phyloP scores from a whole-genome alignment of 495 filamentous ascomycete species.

The Podospora conica region DNA sequence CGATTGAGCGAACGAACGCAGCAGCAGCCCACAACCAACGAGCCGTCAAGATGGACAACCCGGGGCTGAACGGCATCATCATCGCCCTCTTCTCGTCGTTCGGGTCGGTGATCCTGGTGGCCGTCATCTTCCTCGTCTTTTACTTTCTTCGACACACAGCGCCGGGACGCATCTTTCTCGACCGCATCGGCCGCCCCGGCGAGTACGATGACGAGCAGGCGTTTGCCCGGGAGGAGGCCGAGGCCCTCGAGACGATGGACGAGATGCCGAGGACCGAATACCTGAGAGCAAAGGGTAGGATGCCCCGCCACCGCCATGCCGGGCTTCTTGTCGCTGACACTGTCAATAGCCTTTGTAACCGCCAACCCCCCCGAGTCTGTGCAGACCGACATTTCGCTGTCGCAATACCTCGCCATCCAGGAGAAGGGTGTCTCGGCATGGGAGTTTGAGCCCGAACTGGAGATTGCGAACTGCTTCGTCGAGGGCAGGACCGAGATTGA shows the following conservation, averaged over 20 bases:
- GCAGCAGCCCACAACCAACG: not conserved
- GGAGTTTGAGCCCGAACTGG: conserved; percentile 97
- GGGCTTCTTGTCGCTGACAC: not conserved
- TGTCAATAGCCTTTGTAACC: conserved; percentile 72
- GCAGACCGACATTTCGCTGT: conserved; percentile 94
- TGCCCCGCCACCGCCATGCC: not conserved
- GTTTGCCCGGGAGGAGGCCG: conserved; percentile 85
- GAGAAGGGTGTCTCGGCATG: conserved; percentile 98
- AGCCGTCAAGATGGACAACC: conserved; percentile 22
- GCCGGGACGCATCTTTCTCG: conserved; percentile 84
- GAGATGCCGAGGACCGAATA: conserved; percentile 87
- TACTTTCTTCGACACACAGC: conserved; percentile 93
- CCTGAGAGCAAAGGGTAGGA: conserved; percentile 84
- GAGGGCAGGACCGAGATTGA: conserved; percentile 95
- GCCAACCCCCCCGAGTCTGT: conserved; percentile 92
- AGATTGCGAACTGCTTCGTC: conserved; percentile 98
- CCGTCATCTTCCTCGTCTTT: conserved; percentile 72
- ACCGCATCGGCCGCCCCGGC: conserved; percentile 87
- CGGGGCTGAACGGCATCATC: conserved; percentile 66
- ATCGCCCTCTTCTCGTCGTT: conserved; percentile 97
- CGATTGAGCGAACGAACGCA: conserved; percentile 6
- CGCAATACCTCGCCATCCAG: conserved; percentile 96
- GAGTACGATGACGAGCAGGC: conserved; percentile 98
- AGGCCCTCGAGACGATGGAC: conserved; percentile 93
- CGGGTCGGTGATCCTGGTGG: conserved; percentile 80